Conservation (phyloP, 805 yeast species). For the Millerago galiae region DNA sequence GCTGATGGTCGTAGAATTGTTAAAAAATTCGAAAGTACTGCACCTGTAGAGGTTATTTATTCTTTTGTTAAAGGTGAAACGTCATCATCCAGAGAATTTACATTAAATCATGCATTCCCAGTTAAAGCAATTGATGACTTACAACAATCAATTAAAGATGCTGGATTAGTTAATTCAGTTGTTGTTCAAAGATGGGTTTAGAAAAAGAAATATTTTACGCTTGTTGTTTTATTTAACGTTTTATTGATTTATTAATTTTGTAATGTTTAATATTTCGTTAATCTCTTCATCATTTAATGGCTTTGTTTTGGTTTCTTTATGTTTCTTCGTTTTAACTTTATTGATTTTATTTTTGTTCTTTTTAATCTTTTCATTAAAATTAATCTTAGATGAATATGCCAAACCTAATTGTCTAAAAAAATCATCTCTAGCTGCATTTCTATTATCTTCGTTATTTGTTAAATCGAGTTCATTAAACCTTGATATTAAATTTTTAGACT, state of each 20-base stretch:
- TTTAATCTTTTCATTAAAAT: background rate
- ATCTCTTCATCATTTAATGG: background rate
- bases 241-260: background rate
- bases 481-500: background rate
- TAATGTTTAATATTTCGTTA: background rate
- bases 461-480: background rate
- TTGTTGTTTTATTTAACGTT: background rate
- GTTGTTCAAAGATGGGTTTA: constrained; percentile 77
- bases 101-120: constrained; percentile 77
- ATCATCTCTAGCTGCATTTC: background rate
- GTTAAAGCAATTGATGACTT: constrained; percentile 60
- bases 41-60: constrained; percentile 59
- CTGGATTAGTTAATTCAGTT: constrained; percentile 77
- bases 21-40: constrained; percentile 57
- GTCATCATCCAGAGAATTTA: constrained; percentile 38
- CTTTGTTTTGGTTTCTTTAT: background rate
- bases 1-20: constrained; percentile 73
- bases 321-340: background rate
- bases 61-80: constrained; percentile 56
- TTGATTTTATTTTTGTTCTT: background rate
- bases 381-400: background rate
- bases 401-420: background rate
- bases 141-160: constrained; percentile 55
- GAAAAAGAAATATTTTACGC: constrained; percentile 9
- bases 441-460: background rate